phyloP scores from a whole-genome alignment of 129 eudicot genomes.

The Gnaphalium uliginosum region DNA sequence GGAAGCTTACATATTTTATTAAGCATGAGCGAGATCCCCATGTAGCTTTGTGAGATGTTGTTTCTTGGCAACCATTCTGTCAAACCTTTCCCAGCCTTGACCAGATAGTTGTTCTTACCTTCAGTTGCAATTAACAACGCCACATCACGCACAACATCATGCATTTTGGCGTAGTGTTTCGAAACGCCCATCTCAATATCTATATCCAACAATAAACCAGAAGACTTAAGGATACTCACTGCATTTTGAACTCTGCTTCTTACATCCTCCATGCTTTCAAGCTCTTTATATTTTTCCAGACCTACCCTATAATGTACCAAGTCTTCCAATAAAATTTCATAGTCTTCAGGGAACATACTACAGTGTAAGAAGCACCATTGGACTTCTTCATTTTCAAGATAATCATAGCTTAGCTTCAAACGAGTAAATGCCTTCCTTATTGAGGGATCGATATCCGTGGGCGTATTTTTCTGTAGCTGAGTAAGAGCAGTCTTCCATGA shows the following conservation, averaged over 20 bases:
- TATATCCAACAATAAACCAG: not conserved
- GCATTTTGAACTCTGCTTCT: not conserved
- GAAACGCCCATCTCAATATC: not conserved
- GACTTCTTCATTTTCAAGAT: not conserved
- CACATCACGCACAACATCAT: not conserved
- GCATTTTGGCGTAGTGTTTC: not conserved
- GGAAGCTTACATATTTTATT: not conserved
- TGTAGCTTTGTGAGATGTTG: not conserved
- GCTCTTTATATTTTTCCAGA: not conserved
- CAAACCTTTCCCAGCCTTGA: conserved; percentile 8
- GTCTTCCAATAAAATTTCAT: not conserved
- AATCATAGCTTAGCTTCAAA: conserved; percentile 12
- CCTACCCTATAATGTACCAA: conserved; percentile 5
- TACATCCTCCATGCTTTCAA: conserved; percentile 14
- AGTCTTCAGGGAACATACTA: not conserved
- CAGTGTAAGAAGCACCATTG: conserved; percentile 1
- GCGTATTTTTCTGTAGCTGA: not conserved
- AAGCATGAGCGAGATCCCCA: not conserved
- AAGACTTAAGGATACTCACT: not conserved
- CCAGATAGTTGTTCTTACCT: not conserved
- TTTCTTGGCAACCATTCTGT: not conserved
- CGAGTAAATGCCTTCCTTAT: not conserved
- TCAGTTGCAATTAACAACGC: not conserved
- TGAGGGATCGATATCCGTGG: not conserved
- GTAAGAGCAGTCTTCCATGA: not conserved